Base-by-base conservation (phyloP, 2,329 filamentous ascomycete species). In the Colletotrichum godetiae region DNA sequence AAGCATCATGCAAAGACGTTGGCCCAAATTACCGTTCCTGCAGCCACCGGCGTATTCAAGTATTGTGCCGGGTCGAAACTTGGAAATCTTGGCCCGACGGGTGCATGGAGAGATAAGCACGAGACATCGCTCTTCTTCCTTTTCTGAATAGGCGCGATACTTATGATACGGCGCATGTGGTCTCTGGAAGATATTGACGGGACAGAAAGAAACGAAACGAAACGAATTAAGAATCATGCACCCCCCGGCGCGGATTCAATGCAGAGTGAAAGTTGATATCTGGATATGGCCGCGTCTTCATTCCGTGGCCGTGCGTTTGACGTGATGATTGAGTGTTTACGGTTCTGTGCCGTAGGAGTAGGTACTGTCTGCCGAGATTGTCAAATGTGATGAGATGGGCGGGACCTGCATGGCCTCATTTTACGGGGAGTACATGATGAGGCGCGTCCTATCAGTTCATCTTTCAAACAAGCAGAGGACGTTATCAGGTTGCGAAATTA, bases 371-470 rank as follows among this genome's bases (percentile, higher is more conserved):
- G n/a, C 53, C 53, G 71, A 73, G 71, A 73, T 58, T 73, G 57
- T 73, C 67, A 65, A 53, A 33, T 73, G 71, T 60, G 71, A 73
- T 61, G 22, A 66, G 60, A 70, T 64, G 13, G 27, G 22, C 53
- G 22, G 53, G 53, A 29, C 22, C 22, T 24, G 22, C 27, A 56
- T 27, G 57, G 27, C 33, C 42, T 49, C 42, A 49, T 49, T 22
- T 49, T 49, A 49, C 37, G 37, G 37, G 15, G 42, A 49, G 42
- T 19, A 19, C 37, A 42, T 42, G 42, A 19, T 19, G 42, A 4
- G 42, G 19, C 3, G 37, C 7, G 42, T 49, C 19, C 42, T 19
- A 8, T 11, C 42, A 19, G 15, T 49, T 49, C 4, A n/a, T 49
- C 42, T 49, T 7, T 22, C 7, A 22, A 5, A 4, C 19, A 49